Base-by-base conservation (phyloP, 2,329 filamentous ascomycete species). In the Arthrobotrys conoides region DNA sequence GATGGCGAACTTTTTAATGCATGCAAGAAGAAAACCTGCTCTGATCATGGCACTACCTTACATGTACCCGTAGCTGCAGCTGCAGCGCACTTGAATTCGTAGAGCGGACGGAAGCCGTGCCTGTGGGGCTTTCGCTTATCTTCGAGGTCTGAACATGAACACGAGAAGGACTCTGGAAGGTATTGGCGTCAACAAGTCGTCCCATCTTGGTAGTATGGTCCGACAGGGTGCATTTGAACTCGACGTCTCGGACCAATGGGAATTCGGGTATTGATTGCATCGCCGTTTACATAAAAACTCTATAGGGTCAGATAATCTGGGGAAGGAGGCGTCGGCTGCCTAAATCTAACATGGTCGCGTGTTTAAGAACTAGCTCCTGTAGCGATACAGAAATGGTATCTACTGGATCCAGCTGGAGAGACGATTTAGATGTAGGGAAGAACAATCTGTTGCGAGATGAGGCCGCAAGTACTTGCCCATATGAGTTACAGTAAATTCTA, bases 91-190 rank as follows among this genome's bases (percentile, higher is more conserved):
- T 46, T 8, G 41, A 59, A 33, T 49, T 38, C 18, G 59, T 71
- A 18, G 27, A 66, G 55, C 46, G 64, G 72, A 61, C 55, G 63
- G 73, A 44, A 41, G 53, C 65, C 67, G 67, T 77, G 71, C 71
- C 66, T 65, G 67, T 77, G 73, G 73, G 67, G 67, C 72, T 14
- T 77, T 77, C 73, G 73, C 73, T 77, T 77, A 77, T 77, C 73
- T 77, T 77, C 70, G 59, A 59, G 65, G 55, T 49, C 65, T 36
- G 72, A 55, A 46, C 41, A 51, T 38, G 36, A 30, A 36, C 53
- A 61, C 38, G 67, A 61, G 44, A 46, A 76, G 30, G 27, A 3
- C 41, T 30, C 59, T 59, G 3, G 30, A 38, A 48, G 36, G n/a
- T 44, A 36, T 41, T 61, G 65, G 61, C 41, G 38, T 61, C 51